Evolutionary conservation across 2,329 filamentous ascomycete genomes (phyloP), one percentile per base, ranked within the genome.

Genomic region (Coniochaeta sp.): DNA sequence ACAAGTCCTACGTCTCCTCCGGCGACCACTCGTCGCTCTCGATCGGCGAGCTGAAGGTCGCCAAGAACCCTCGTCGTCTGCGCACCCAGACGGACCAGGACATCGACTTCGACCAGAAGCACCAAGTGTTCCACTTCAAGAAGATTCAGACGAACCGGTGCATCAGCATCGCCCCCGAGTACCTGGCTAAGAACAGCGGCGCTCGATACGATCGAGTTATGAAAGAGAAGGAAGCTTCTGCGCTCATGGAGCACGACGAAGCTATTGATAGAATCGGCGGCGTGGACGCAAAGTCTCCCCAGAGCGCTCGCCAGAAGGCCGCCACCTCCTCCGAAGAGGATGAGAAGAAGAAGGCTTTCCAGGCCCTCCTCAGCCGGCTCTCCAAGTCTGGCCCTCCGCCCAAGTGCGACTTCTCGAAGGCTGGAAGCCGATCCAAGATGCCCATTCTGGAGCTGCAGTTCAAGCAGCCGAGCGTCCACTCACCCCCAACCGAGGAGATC

Each of bases 1-100:
- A 53, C 22, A 53, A 51, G 52, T 50, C 47, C 16, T 53, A 49
- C 31, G 35, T 49, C 30, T 35, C 30, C 8, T 49, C 47, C 20
- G 47, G 47, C 47, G 9, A 32, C 30, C 20, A n/a, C 7, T 49
- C 47, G 6, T 28, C 47, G 3, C 28, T 35, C 28, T 49, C 47
- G 13, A 26, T 49, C 22, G 47, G 47, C 47, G 47, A 49, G 47
- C 14, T 49, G 47, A 49, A 49, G 47, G 26, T 49, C 20, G 47
- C 47, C 14, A 49, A 49, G 30, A 49, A 49, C 47, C 47, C 47
- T 6, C 47, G 27, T n/a, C 47, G 47, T 13, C 30, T 49, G 6
- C 47, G 47, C 47, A 18, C 24, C 2, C 47, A 28, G 22, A 33
- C 47, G 4, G 28, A 32, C 47, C 47, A 49, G 47, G 47, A 49